These are phyloP conservation scores for Ceratobasidium sp. DNA, from an alignment of 1,284 basidiomycete species.

Conservation along the genomic window DNA sequence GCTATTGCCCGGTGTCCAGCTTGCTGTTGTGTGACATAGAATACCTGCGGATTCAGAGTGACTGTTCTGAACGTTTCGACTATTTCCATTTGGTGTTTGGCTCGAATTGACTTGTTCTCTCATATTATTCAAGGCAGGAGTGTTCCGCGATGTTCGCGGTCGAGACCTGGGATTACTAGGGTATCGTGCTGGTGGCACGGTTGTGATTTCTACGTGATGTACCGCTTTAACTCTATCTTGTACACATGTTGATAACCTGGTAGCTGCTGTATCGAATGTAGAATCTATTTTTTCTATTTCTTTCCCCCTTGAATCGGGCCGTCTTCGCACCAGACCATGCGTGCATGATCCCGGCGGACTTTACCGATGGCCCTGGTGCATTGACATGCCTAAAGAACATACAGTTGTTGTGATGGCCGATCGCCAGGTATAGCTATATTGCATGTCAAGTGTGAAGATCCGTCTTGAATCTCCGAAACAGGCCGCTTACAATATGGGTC, in stretches of 20 bases:
- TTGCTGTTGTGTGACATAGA: neutral
- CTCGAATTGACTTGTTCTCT: constrained; percentile 30
- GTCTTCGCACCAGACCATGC: too few species aligned
- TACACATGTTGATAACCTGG: constrained; percentile 15
- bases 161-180: neutral
- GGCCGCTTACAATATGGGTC: too few species aligned
- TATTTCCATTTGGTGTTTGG: constrained; percentile 2
- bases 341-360: too few species aligned
- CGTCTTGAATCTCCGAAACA: too few species aligned
- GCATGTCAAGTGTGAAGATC: too few species aligned
- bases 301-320: too few species aligned
- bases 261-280: constrained; percentile 36
- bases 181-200: neutral
- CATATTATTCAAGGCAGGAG: constrained; percentile 18
- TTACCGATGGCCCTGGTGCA: too few species aligned
- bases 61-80: constrained; percentile 5
- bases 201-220: constrained; percentile 28
- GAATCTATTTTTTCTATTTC: constrained; percentile 13
- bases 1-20: too few species aligned
- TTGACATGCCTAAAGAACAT: too few species aligned
- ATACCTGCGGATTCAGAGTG: neutral
- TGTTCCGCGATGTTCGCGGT: neutral
- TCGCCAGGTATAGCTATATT: too few species aligned
- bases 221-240: constrained; percentile 17
- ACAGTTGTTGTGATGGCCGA: too few species aligned